Percentiles rank a stretch among this genome's conserved stretches.
Conservation (phyloP, 495 filamentous ascomycete species). For the Penicillium paxilli region DNA sequence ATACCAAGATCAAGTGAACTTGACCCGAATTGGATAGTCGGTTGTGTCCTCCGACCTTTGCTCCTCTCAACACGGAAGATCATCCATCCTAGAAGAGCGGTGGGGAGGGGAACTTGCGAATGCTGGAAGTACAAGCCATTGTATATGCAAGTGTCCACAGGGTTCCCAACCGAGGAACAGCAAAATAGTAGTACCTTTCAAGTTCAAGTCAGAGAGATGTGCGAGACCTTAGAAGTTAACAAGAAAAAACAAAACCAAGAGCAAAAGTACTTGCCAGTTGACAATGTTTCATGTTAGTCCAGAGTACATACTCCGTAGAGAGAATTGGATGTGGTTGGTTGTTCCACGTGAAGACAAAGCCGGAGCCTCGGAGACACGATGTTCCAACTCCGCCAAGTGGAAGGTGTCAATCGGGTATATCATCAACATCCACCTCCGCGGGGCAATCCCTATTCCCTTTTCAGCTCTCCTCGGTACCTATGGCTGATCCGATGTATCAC, state of each 20-base stretch:
- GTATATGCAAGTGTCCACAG: neutral
- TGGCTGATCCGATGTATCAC: constrained; percentile 83
- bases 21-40: neutral
- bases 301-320: no score
- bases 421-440: constrained; percentile 22
- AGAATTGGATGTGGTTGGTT: constrained; percentile 2
- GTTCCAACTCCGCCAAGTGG: constrained; percentile 37
- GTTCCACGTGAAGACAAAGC: constrained; percentile 19
- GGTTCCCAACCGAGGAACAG: neutral
- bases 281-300: neutral
- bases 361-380: constrained; percentile 31
- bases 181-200: neutral
- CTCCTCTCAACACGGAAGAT: constrained; percentile 3
- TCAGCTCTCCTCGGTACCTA: constrained; percentile 23
- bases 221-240: no score
- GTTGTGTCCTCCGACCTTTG: constrained; percentile 1
- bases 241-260: neutral
- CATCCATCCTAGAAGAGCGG: neutral
- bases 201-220: neutral
- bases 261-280: neutral
- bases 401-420: constrained; percentile 42
- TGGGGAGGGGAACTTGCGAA: neutral
- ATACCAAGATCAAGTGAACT: neutral
- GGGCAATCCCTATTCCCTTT: constrained; percentile 6
- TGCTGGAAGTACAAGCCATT: neutral